These are phyloP conservation scores for Strobilomyces echinocephalus DNA, from an alignment of 768 basidiomycete genomes.

Conservation along the genomic window DNA sequence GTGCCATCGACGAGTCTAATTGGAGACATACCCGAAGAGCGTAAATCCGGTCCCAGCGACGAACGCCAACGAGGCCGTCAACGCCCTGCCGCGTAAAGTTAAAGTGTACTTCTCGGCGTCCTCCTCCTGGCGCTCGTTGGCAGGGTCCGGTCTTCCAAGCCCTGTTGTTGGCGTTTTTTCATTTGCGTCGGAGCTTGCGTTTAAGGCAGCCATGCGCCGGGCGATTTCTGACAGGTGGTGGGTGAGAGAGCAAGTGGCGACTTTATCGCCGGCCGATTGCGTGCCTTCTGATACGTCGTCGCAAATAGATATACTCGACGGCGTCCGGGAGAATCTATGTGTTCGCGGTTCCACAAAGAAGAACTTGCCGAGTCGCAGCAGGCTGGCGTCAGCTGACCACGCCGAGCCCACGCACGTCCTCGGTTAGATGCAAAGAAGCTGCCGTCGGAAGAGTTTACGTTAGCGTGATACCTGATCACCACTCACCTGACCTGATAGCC, in stretches of 20 bases:
- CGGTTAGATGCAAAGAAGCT: background rate
- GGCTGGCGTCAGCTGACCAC: conserved; percentile 4
- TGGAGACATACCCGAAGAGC: conserved; percentile 47
- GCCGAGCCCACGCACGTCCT: background rate
- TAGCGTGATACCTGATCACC: background rate
- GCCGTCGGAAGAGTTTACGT: background rate
- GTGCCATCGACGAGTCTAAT: background rate
- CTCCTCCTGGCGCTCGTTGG: background rate
- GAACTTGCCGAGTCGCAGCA: background rate
- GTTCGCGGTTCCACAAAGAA: background rate
- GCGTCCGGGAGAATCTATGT: conserved; percentile 2
- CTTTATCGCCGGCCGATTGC: background rate
- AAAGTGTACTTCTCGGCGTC: conserved; percentile 11
- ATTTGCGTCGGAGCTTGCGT: conserved; percentile 1
- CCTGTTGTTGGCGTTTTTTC: conserved; percentile 4
- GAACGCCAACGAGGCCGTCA: conserved; percentile 49
- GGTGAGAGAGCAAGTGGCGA: background rate
- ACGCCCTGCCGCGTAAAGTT: conserved; percentile 32
- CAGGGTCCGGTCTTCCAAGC: background rate
- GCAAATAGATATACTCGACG: background rate
- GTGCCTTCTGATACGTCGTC: background rate
- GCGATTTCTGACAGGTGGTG: background rate
- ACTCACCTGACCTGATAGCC: conserved; percentile 7
- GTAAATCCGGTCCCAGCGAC: conserved; percentile 59
- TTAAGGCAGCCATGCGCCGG: conserved; percentile 5